Evolutionary conservation across 306 rosid genomes (phyloP).

Genomic region (Abrus pulchellus): DNA sequence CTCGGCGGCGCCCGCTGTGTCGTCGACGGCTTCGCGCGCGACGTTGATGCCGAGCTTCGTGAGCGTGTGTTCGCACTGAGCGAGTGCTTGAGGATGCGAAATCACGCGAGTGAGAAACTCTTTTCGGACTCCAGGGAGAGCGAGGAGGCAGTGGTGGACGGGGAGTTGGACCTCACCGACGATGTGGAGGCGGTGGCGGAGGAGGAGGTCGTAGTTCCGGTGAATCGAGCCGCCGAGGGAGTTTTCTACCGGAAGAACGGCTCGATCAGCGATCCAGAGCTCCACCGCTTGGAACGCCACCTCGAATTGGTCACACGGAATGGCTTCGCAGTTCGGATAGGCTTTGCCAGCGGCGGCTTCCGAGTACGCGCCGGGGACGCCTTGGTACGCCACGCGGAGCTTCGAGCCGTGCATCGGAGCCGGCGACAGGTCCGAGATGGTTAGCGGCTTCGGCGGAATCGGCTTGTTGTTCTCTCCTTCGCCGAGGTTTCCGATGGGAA

Average conservation of each 20-base stretch:
- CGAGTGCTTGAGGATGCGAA: constrained; percentile 92
- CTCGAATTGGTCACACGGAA: constrained; percentile 97
- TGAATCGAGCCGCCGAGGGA: constrained; percentile 98
- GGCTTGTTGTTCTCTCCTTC: constrained; percentile 43
- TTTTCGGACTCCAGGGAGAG: constrained; percentile 82
- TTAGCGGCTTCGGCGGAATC: constrained; percentile 67
- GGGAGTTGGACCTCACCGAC: constrained; percentile 96
- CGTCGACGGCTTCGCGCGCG: constrained; percentile 92
- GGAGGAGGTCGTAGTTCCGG: constrained; percentile 93
- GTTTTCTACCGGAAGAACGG: constrained; percentile 87
- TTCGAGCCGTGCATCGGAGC: constrained; percentile 97
- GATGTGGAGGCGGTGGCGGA: constrained; percentile 97
- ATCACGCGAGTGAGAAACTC: constrained; percentile 84
- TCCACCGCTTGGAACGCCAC: constrained; percentile 97
- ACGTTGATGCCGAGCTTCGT: constrained; percentile 90
- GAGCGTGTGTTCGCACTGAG: constrained; percentile 86
- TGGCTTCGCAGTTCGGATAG: constrained; percentile 93
- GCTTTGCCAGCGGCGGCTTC: constrained; percentile 98
- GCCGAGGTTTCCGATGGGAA: constrained; percentile 63
- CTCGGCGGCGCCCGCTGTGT: constrained; percentile 96
- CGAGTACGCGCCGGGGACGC: constrained; percentile 97
- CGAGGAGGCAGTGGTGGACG: constrained; percentile 94
- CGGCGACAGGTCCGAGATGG: constrained; percentile 87
- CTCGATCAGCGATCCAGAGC: constrained; percentile 97
- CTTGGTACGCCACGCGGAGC: constrained; percentile 94